Evolutionary conservation across 495 filamentous ascomycete species (phyloP), one percentile per base, ranked within the genome.

Genomic region (Recurvomyces mirabilis): DNA sequence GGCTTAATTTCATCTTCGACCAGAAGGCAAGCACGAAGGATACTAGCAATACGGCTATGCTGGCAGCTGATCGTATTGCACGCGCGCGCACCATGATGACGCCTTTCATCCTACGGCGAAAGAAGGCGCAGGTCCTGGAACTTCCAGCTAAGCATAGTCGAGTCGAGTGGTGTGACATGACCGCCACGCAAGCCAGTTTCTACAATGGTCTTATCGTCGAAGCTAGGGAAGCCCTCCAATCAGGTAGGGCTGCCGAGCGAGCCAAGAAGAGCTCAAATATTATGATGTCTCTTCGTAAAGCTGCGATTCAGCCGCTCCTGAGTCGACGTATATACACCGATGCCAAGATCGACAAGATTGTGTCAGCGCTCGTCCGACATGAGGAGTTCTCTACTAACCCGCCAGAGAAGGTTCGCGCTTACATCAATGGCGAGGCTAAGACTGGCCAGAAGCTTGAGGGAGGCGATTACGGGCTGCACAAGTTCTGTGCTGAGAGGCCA

Each of bases 91-190:
- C 86, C 0, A 95, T 98, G 71, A 78, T 98, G 60, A 84, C 89
- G 26, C 91, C 91, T 0, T 98, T 96, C 58, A 83, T 98, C 19
- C 66, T 98, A 0, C 86, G 93, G 28, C 73, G 91, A 4, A 88
- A 91, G 66, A 98, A 98, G 65, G 79, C 84, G 33, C 87, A 95
- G 52, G 93, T 96, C n/a, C 70, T 95, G 10, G 77, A 79, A 54
- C 67, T 98, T 17, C 87, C 91, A 0, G 66, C 70, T n/a, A 98
- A 98, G 66, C 80, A 70, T 13, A 72, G 74, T 23, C 72, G 75
- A 9, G 75, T 96, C 1, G 78, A 86, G 48, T 80, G 80, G 54
- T 94, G 87, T 56, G 69, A 80, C 20, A 74, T 95, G 68, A 82
- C 82, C 39, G 56, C 66, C 1, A 88, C 94, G 52, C 65, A 68